Evolutionary conservation across 2,329 filamentous ascomycete species (phyloP).

Genomic region (Calonectria montana): DNA sequence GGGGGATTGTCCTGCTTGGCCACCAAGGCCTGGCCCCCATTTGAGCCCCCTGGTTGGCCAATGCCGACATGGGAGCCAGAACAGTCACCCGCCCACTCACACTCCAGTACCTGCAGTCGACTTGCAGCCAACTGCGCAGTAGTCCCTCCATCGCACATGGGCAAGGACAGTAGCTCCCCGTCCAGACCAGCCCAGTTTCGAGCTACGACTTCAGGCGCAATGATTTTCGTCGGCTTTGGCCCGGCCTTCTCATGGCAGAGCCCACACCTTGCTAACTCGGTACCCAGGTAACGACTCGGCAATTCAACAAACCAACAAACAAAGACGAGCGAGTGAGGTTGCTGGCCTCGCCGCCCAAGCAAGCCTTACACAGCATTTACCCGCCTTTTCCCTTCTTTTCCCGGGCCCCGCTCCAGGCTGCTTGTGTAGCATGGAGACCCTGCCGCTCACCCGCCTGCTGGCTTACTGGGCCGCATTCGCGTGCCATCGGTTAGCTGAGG

Average conservation of each 20-base stretch:
- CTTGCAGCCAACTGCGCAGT: background rate
- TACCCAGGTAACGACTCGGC: background rate
- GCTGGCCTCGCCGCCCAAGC: background rate
- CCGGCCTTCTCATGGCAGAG: background rate
- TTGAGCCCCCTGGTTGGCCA: conserved; percentile 16
- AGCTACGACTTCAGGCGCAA: background rate
- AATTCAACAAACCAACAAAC: background rate
- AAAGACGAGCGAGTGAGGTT: background rate
- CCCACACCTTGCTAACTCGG: conserved; percentile 1
- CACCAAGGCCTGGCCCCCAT: background rate
- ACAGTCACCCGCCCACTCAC: conserved; percentile 7
- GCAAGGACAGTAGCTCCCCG: background rate
- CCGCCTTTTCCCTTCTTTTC: conserved; percentile 1
- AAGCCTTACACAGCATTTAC: background rate
- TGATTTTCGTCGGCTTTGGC: background rate
- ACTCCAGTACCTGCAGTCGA: conserved; percentile 13
- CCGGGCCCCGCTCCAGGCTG: background rate
- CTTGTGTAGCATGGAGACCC: background rate
- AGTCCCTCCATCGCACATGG: background rate
- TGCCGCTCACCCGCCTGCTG: conserved; percentile 1
- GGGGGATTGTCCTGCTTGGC: conserved; percentile 10
- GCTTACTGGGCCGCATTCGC: conserved; percentile 17
- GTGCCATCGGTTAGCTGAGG: conserved; percentile 7
- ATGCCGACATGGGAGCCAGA: conserved; percentile 10
- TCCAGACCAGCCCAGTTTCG: conserved; percentile 1